These are phyloP conservation scores for Daldinia loculata DNA, from an alignment of 495 filamentous ascomycete species.

Conservation along the genomic window DNA sequence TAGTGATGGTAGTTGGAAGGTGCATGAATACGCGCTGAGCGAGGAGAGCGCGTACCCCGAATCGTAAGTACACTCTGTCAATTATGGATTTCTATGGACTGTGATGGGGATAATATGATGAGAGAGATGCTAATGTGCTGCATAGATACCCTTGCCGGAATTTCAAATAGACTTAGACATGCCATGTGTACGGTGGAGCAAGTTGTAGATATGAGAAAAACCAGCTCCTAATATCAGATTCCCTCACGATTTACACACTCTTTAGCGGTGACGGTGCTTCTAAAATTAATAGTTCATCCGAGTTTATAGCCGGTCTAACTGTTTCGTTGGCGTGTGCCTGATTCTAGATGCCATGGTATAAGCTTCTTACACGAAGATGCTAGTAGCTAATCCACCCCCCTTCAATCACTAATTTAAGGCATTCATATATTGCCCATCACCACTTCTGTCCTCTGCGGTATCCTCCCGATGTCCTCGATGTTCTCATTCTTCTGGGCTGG, in stretches of 20 bases:
- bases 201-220: slow-evolving; percentile 39
- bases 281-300: not conserved
- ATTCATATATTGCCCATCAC: not conserved
- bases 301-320: not conserved
- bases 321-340: not conserved
- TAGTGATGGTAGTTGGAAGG: slow-evolving; percentile 55
- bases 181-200: slow-evolving; percentile 23
- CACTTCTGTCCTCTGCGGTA: slow-evolving; percentile 20
- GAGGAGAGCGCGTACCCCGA: slow-evolving; percentile 65
- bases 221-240: slow-evolving; percentile 39
- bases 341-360: not conserved
- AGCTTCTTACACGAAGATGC: not conserved
- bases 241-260: slow-evolving; percentile 17
- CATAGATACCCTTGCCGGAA: slow-evolving; percentile 58
- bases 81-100: not conserved
- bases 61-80: slow-evolving; percentile 57
- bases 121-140: slow-evolving; percentile 8
- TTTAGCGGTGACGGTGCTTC: not conserved
- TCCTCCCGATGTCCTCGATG: slow-evolving; percentile 43
- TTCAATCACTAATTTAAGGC: not conserved
- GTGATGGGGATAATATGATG: not conserved
- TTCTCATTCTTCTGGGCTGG: slow-evolving; percentile 42
- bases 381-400: not conserved
- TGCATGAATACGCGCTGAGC: slow-evolving; percentile 62
- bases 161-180: slow-evolving; percentile 52